Conservation (phyloP, 2,329 filamentous ascomycete genomes). For the Neopestalotiopsis sp. region DNA sequence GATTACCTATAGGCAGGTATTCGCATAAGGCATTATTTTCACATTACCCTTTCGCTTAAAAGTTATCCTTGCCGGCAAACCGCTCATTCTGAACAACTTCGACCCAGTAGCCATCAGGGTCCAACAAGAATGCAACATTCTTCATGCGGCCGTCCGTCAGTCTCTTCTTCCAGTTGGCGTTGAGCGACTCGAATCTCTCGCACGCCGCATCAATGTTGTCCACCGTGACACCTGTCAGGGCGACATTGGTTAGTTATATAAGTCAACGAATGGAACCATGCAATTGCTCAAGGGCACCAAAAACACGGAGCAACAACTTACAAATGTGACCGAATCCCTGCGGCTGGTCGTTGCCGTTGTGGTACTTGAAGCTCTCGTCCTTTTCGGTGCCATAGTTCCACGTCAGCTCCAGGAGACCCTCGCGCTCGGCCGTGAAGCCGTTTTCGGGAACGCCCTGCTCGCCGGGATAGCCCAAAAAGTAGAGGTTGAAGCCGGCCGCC, state of each 20-base stretch:
- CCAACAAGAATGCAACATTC: conserved; percentile 89
- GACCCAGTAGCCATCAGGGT: conserved; percentile 87
- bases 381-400: conserved; percentile 88
- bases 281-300: conserved; percentile 39
- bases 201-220: conserved; percentile 91
- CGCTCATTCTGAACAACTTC: conserved; percentile 80
- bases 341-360: conserved; percentile 89
- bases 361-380: conserved; percentile 82
- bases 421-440: conserved; percentile 67
- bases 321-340: conserved; percentile 96
- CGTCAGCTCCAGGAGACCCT: conserved; percentile 89
- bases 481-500: conserved; percentile 81
- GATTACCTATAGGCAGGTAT: too few relatives aligned
- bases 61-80: conserved; percentile 59
- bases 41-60: conserved; percentile 38
- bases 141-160: conserved; percentile 92
- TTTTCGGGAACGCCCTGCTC: conserved; percentile 57
- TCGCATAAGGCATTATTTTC: too few relatives aligned
- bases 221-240: conserved; percentile 70
- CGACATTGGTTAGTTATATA: background rate
- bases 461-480: conserved; percentile 84
- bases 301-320: conserved; percentile 34
- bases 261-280: background rate
- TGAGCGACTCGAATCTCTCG: conserved; percentile 79
- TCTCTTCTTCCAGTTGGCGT: conserved; percentile 92